These are phyloP conservation scores for Backusella tuberculispora DNA, from an alignment of 192 early-diverging fungal species.

Conservation along the genomic window DNA sequence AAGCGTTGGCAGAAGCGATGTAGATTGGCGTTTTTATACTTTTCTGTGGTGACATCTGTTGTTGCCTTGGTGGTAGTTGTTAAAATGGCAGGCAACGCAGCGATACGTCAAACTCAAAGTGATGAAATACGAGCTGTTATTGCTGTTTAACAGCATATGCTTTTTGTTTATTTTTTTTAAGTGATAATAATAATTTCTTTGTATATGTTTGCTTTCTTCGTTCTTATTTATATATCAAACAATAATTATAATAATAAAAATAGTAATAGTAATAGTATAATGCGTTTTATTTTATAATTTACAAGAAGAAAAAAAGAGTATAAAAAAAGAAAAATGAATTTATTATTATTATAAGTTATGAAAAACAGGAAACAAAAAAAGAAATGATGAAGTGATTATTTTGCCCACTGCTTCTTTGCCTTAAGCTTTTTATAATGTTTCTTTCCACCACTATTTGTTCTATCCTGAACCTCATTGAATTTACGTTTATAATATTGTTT, in stretches of 20 bases:
- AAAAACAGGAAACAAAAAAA: not conserved
- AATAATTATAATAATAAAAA: too few species aligned
- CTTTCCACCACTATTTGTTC: slow-evolving; percentile 56
- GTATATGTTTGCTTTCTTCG: too few species aligned
- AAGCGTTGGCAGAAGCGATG: not conserved
- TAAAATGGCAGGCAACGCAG: not conserved
- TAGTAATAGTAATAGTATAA: too few species aligned
- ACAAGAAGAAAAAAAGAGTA: too few species aligned
- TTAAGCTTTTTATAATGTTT: slow-evolving; percentile 56
- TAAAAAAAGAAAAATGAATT: too few species aligned
- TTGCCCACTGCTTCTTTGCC: slow-evolving; percentile 18
- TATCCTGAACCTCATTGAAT: slow-evolving; percentile 76
- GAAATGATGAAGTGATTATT: not conserved
- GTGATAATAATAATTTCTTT: too few species aligned
- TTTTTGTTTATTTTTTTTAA: not conserved
- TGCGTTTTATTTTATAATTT: too few species aligned
- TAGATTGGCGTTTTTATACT: not conserved
- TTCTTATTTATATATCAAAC: too few species aligned
- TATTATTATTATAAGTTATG: not conserved
- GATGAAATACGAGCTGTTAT: slow-evolving; percentile 13
- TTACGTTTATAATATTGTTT: slow-evolving; percentile 89
- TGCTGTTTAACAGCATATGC: not conserved
- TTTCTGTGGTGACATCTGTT: not conserved
- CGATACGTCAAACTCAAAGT: not conserved
- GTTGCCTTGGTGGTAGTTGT: not conserved